A percentile compares a stretch with the other conserved stretches of the same genome.
phyloP scores from a whole-genome alignment of 1,284 basidiomycete species.

The Melanopsichium pennsylvanicum region DNA sequence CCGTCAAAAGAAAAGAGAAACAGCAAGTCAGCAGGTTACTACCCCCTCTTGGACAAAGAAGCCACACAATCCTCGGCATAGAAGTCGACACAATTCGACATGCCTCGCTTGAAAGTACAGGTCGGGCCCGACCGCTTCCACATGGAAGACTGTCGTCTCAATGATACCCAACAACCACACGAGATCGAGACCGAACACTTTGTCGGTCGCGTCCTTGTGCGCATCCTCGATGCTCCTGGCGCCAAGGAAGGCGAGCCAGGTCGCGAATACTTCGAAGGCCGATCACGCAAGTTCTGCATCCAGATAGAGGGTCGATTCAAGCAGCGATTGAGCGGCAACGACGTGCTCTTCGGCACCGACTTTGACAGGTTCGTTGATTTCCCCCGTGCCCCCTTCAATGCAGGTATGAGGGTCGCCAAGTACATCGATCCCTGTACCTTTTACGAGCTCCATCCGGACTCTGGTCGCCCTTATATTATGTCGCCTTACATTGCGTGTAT shows the following conservation, averaged over 20 bases:
- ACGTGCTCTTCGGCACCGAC: conserved; percentile 61
- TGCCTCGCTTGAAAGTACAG: conserved; percentile 63
- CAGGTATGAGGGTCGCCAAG: conserved; percentile 67
- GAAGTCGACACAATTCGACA: conserved; percentile 15
- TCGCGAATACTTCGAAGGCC: conserved; percentile 61
- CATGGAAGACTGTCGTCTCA: conserved; percentile 64
- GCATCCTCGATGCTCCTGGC: conserved; percentile 66
- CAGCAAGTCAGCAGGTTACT: no score
- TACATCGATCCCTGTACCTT: conserved; percentile 66
- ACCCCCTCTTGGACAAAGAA: no score
- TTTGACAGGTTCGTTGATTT: conserved; percentile 64
- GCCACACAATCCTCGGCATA: no score
- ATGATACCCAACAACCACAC: conserved; percentile 64
- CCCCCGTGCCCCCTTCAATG: conserved; percentile 65
- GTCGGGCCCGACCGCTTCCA: conserved; percentile 66
- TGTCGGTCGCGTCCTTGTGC: conserved; percentile 66
- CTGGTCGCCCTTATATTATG: conserved; percentile 68
- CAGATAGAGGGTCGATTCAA: conserved; percentile 68
- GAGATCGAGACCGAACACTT: conserved; percentile 67
- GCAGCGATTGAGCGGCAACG: conserved; percentile 53
- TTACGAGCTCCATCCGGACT: conserved; percentile 63
- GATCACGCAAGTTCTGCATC: conserved; percentile 67
- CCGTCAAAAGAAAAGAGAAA: no score
- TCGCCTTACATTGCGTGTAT: conserved; percentile 67
- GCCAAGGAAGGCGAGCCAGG: conserved; percentile 56